These are phyloP conservation scores for Pseudogymnoascus sp. DNA, from an alignment of 2,329 filamentous ascomycete species.

Conservation along the genomic window DNA sequence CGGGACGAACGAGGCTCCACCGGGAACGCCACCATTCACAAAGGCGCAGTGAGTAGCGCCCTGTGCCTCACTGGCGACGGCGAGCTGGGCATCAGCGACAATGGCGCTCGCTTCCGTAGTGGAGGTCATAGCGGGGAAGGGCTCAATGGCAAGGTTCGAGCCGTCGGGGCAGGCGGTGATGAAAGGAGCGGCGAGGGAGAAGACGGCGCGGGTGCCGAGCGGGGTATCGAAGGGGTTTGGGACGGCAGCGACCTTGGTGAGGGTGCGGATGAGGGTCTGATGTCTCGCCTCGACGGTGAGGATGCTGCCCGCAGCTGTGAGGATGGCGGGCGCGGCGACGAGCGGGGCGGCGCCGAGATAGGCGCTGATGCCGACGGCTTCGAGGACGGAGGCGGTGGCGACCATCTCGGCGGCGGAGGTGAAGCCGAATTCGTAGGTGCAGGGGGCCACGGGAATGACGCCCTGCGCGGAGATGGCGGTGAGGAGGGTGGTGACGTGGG, in stretches of 20 bases:
- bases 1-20: slow-evolving; percentile 51
- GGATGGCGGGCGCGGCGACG: slow-evolving; percentile 49
- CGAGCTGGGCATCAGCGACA: slow-evolving; percentile 30
- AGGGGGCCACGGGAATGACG: slow-evolving; percentile 57
- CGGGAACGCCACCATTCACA: slow-evolving; percentile 49
- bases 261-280: slow-evolving; percentile 62
- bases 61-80: slow-evolving; percentile 38
- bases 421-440: slow-evolving; percentile 65
- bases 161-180: slow-evolving; percentile 61
- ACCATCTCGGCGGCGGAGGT: slow-evolving; percentile 60
- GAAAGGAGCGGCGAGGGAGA: slow-evolving; percentile 66
- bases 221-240: slow-evolving; percentile 64
- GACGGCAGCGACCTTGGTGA: slow-evolving; percentile 48
- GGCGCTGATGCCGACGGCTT: slow-evolving; percentile 66
- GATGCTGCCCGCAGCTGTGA: slow-evolving; percentile 61
- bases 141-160: slow-evolving; percentile 53
- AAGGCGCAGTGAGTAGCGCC: slow-evolving; percentile 57
- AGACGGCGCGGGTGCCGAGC: slow-evolving; percentile 59
- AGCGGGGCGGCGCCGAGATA: slow-evolving; percentile 63
- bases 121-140: slow-evolving; percentile 53
- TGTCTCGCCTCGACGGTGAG: slow-evolving; percentile 67
- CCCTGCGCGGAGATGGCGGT: slow-evolving; percentile 54
- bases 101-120: slow-evolving; percentile 29
- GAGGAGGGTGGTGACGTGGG: slow-evolving; percentile 53
- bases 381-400: slow-evolving; percentile 59